These are phyloP conservation scores for Nasturtium officinale DNA, from an alignment of 345 rosid species.

Conservation along the genomic window DNA sequence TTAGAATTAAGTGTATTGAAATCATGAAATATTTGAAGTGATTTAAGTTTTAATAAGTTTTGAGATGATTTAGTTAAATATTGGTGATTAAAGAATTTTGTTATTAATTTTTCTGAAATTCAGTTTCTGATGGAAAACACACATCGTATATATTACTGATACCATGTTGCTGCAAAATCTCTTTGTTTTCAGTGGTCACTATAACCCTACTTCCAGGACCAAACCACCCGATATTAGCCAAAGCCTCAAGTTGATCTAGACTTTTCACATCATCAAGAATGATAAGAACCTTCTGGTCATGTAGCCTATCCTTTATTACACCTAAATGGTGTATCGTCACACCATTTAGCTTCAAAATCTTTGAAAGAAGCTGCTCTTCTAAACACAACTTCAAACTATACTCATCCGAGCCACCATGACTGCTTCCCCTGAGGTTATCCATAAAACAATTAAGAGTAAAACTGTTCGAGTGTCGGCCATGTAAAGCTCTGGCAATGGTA, in stretches of 20 bases:
- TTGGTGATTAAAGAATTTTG: too few species aligned
- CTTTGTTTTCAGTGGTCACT: neutral
- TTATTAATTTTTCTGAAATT: too few species aligned
- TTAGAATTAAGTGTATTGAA: too few species aligned
- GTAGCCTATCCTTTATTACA: neutral
- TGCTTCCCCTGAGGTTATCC: too few species aligned
- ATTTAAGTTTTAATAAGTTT: too few species aligned
- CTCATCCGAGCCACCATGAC: too few species aligned
- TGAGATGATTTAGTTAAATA: too few species aligned
- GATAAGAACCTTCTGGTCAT: neutral
- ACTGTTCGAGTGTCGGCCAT: too few species aligned
- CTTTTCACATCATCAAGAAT: constrained; percentile 13
- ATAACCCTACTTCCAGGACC: neutral
- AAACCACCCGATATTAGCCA: neutral
- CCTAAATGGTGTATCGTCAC: neutral
- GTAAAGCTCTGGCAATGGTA: too few species aligned
- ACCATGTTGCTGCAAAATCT: neutral
- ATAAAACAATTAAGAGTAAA: too few species aligned
- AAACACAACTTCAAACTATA: too few species aligned
- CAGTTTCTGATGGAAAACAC: neutral
- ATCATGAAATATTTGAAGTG: too few species aligned
- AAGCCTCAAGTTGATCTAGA: neutral
- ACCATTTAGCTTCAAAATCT: neutral
- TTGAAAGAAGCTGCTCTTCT: neutral
- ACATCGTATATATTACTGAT: neutral